A percentile compares a stretch with the other conserved stretches of the same genome.
Evolutionary conservation across 164 flowering plant genomes (phyloP).

Genomic region (Sextonia rubra): DNA sequence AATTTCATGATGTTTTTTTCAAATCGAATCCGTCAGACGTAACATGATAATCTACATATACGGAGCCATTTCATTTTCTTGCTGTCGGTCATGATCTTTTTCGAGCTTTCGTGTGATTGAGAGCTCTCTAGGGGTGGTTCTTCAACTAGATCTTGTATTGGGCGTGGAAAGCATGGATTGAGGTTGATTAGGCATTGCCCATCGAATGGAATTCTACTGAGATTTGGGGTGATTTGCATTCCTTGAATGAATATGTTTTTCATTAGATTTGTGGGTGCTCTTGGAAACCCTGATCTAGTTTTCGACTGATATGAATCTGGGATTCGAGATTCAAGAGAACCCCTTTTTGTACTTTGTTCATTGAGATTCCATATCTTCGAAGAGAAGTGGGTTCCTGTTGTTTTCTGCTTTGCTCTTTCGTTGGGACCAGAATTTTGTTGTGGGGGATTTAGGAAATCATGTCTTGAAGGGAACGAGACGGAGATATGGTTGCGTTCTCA

Average conservation of each 20-base stretch:
- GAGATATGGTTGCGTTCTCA: too few relatives aligned
- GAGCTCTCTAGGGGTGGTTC: too few relatives aligned
- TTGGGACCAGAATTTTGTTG: conserved; percentile 7
- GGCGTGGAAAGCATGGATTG: neutral
- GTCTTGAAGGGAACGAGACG: conserved; percentile 84
- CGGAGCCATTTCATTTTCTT: neutral
- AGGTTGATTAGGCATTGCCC: neutral
- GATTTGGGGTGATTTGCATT: neutral
- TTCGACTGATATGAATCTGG: conserved; percentile 11
- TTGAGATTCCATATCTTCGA: conserved; percentile 16
- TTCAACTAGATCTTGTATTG: neutral
- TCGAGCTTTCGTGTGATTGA: neutral
- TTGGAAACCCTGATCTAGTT: neutral
- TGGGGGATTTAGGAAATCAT: conserved; percentile 21
- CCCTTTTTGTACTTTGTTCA: conserved; percentile 3
- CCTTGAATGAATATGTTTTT: neutral
- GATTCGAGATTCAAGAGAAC: conserved; percentile 4
- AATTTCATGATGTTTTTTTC: too few relatives aligned
- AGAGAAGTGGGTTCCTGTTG: conserved; percentile 11
- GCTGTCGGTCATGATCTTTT: too few relatives aligned
- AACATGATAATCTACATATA: too few relatives aligned
- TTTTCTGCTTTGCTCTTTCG: neutral
- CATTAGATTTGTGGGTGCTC: neutral
- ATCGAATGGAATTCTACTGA: neutral
- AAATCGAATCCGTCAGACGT: neutral